A percentile compares a stretch with the other conserved stretches of the same genome.
Evolutionary conservation across 1,284 basidiomycete genomes (phyloP).

Genomic region (Veloboletus limbatus): DNA sequence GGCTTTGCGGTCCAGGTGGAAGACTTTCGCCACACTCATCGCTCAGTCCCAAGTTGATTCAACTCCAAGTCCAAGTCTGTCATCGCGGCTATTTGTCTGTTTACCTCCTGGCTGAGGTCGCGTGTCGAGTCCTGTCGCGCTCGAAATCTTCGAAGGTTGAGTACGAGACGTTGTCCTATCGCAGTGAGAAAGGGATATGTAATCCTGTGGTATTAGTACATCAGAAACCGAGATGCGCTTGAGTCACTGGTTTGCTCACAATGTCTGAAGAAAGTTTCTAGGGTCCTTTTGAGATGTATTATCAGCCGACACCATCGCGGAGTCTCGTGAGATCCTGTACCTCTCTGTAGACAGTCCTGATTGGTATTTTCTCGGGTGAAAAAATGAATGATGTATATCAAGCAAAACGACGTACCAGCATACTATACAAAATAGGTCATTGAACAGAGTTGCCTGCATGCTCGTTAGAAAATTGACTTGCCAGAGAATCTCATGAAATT

Average conservation of each 20-base stretch:
- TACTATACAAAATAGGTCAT: slow-evolving; percentile 8
- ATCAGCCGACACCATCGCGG: not conserved
- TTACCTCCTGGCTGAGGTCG: slow-evolving; percentile 12
- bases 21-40: too few species aligned
- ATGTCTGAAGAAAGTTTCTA: slow-evolving; percentile 8
- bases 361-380: not conserved
- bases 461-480: not conserved
- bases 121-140: not conserved
- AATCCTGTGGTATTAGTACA: slow-evolving; percentile 4
- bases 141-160: slow-evolving; percentile 21
- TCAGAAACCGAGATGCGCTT: not conserved
- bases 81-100: slow-evolving; percentile 17
- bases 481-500: too few species aligned
- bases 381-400: not conserved
- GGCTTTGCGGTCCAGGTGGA: too few species aligned
- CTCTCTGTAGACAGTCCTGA: slow-evolving; percentile 11
- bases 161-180: slow-evolving; percentile 25
- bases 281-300: slow-evolving; percentile 16
- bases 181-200: slow-evolving; percentile 12
- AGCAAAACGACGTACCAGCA: slow-evolving; percentile 19
- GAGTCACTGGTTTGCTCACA: slow-evolving; percentile 12
- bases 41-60: too few species aligned
- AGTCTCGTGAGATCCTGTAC: slow-evolving; percentile 5
- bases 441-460: slow-evolving; percentile 16
- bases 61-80: too few species aligned